Evolutionary conservation across 495 filamentous ascomycete genomes (phyloP), one percentile per base, ranked within the genome.

Genomic region (Aspergillus saccharolyticus): DNA sequence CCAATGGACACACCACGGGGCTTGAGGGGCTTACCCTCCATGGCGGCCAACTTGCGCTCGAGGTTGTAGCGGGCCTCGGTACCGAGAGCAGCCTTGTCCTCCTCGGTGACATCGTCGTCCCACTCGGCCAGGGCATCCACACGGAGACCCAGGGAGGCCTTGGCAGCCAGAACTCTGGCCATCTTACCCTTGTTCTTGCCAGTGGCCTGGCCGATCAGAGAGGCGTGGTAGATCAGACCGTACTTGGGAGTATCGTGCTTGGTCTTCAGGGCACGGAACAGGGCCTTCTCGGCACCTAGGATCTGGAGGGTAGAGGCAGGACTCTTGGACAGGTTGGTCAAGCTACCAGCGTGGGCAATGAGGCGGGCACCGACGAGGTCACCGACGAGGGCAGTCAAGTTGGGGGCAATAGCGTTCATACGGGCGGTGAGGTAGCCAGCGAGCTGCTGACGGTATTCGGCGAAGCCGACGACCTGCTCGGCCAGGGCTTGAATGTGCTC

Each of bases 191-290:
- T 99, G 78, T 97, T 97, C 76, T 87, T 89, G 60, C 95, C 94
- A 22, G 89, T 93, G 21, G 95, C 93, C 76, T 99, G 94, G 45
- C 94, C 94, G 49, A 99, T 89, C 28, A 99, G 80, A 22, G 91
- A 96, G 18, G 94, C 92, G 74, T 99, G 95, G 77, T 97, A 99
- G 72, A 97, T 96, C 62, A 98, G 83, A 80, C 94, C 94, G 65
- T 99, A 99, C 77, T 99, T 99, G 62, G 94, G 94, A 14, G 94
- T 99, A 67, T 97, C 90, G 71, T 97, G 94, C 79, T 99, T 99
- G 17, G 95, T 99, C 81, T 99, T 99, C 57, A 99, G 78, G 18
- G 94, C 94, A 60, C 94, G 85, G 84, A 99, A 99, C 54, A 99
- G 85, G 4, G 94, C 94, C 80, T 99, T 99, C 77, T 99, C 94